Percentiles rank a stretch among this genome's conserved stretches.
These are phyloP conservation scores for Tephrocybe rancida DNA, from an alignment of 768 basidiomycete species.

Conservation along the genomic window DNA sequence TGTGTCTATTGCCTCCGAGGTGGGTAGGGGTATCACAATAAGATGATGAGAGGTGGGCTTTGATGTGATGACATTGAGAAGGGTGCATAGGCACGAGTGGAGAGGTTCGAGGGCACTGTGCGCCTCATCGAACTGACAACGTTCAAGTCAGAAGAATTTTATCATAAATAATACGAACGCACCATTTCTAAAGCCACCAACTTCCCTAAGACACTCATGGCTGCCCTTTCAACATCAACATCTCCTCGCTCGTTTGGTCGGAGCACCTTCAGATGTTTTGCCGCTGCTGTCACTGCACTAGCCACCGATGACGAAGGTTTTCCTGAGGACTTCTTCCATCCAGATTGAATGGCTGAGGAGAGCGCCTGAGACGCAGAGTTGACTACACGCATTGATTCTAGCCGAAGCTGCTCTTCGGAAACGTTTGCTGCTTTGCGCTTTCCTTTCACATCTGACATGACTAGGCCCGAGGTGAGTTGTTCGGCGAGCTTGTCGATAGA, in stretches of 20 bases:
- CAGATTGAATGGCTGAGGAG: slow-evolving; percentile 52
- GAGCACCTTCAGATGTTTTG: slow-evolving; percentile 47
- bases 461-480: slow-evolving; percentile 27
- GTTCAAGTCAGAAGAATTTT: neutral
- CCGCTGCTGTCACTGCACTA: slow-evolving; percentile 40
- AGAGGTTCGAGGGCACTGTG: slow-evolving; percentile 46
- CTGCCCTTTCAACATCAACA: slow-evolving; percentile 75
- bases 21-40: slow-evolving; percentile 48
- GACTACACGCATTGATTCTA: slow-evolving; percentile 61
- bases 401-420: slow-evolving; percentile 37
- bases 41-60: slow-evolving; percentile 22
- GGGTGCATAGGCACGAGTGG: slow-evolving; percentile 40
- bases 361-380: slow-evolving; percentile 65
- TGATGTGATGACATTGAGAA: slow-evolving; percentile 26
- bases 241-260: slow-evolving; percentile 46
- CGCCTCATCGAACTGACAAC: slow-evolving; percentile 55
- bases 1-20: slow-evolving; percentile 25
- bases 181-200: slow-evolving; percentile 73
- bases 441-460: slow-evolving; percentile 29
- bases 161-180: slow-evolving; percentile 27
- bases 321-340: slow-evolving; percentile 54
- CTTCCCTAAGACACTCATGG: slow-evolving; percentile 67
- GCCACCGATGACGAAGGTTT: slow-evolving; percentile 28
- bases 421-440: slow-evolving; percentile 27
- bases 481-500: slow-evolving; percentile 30